Conservation (phyloP, 495 filamentous ascomycete species). For the Neurospora sp. region DNA sequence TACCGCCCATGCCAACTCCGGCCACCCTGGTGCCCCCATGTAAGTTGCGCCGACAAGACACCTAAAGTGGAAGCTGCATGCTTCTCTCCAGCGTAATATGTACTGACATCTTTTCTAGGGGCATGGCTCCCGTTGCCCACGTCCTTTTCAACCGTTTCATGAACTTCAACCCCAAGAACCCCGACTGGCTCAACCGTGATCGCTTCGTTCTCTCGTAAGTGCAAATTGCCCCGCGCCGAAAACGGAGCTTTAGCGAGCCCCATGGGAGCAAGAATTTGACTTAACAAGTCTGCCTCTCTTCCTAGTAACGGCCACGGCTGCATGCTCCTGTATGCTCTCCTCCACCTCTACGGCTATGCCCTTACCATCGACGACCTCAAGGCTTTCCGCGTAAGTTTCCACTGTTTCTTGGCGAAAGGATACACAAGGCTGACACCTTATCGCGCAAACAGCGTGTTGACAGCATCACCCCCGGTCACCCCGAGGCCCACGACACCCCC, state of each 20-base stretch:
- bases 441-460: constrained; percentile 51
- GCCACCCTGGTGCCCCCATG: constrained; percentile 97
- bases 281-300: not conserved
- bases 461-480: constrained; percentile 94
- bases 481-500: constrained; percentile 91
- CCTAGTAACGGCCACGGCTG: constrained; percentile 92
- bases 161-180: constrained; percentile 99
- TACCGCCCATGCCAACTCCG: constrained; percentile 88
- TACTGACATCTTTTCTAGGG: constrained; percentile 37
- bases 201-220: constrained; percentile 98
- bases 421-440: constrained; percentile 8
- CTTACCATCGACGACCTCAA: constrained; percentile 85
- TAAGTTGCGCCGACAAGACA: constrained; percentile 23
- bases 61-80: not conserved
- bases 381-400: constrained; percentile 73
- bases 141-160: constrained; percentile 98
- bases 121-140: constrained; percentile 95
- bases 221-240: not conserved
- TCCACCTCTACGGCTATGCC: constrained; percentile 91
- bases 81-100: not conserved
- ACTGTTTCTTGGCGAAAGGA: not conserved
- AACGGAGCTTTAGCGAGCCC: not conserved
- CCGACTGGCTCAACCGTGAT: constrained; percentile 92
- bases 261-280: not conserved
- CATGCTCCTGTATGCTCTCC: constrained; percentile 98